Base-by-base conservation (phyloP, 106 monocot genomes). In the Triglochin maritima region DNA sequence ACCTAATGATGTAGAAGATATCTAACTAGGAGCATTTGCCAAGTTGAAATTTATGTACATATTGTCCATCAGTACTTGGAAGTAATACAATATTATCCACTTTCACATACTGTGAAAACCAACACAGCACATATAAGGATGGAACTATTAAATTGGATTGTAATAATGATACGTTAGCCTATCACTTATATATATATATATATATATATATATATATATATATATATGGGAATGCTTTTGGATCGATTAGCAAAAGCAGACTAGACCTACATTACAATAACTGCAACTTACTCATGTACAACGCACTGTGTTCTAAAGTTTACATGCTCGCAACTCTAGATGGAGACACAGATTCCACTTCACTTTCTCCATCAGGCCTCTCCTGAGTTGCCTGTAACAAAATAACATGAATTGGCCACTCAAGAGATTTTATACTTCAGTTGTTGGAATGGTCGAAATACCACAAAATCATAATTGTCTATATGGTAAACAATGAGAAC, bases 271-370 rank as follows among this genome's bases (percentile, higher is more conserved):
- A 29, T 16, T 16, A 63, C 47, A 46, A 58, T 58, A 63, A 63
- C 70, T 51, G 47, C 6, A 65, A 69, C 54, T 57, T 68, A 73
- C 70, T 73, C 49, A 73, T 87, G 44, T 78, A 87, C 78, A 83
- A 70, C 57, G 44, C 67, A 46, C 15, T 0, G 11, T 15, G 44
- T 72, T 47, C 52, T 66, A 53, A 48, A n/a, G 56, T 67, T 74
- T 81, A 88, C 81, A 88, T 79, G 84, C 79, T 84, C 51, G 81
- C 88, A 48, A 79, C 81, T 69, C 79, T 77, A 49, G 84, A 84
- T 71, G 79, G 60, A 72, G 80, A 69, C 77, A 81, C 88, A 46
- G 74, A 62, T 62, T 84, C 88, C 76, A 84, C 74, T 56, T 84
- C 88, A 69, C 72, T 17, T 67, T 84, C 84, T 74, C 77, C 79